Evolutionary conservation across 768 basidiomycete species (phyloP), one percentile per base, ranked within the genome.

Genomic region (Pleurotus djamor): DNA sequence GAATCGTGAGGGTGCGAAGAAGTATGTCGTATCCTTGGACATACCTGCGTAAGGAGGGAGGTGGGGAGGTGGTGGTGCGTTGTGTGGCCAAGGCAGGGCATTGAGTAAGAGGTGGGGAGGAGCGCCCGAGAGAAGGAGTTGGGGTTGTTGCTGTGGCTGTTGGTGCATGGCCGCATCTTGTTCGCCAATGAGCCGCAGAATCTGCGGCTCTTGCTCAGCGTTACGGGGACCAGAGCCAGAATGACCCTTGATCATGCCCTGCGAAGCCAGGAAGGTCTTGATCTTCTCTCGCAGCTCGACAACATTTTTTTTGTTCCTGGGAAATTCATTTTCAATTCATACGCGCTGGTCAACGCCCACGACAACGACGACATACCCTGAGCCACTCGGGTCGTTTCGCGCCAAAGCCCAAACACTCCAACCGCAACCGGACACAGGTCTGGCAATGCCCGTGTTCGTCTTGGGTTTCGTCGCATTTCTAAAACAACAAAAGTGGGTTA

Each of bases 161-260:
- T 78, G 68, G 60, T 72, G 61, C 60, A 67, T 2, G 79, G 77
- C 2, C 79, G 58, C 66, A n/a, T 41, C n/a, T 41, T 9, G 38
- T 56, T 76, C 78, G 38, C 79, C 75, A 62, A 74, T 65, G 67
- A 89, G 73, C 66, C 76, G 71, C 62, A 91, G 77, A 59, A 87
- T 77, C 48, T 80, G 81, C 12, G 78, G 81, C 36, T 84, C 85
- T 14, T 81, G 81, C 1, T 87, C 87, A 37, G 76, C 66, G 17
- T 76, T 72, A 47, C 87, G 85, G 16, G 87, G 79, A 1, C 83
- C 86, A 32, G 87, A 75, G 58, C 88, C 88, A 16, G 91, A 88
- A 66, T 92, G 91, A 33, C 92, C 92, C 73, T 93, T 93, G 72
- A 94, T 92, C 89, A 92, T 91, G 50, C 91, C 91, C 70, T 92